Evolutionary conservation across 2,329 filamentous ascomycete species (phyloP), one percentile per base, ranked within the genome.

Genomic region (Colletotrichum tabaci): DNA sequence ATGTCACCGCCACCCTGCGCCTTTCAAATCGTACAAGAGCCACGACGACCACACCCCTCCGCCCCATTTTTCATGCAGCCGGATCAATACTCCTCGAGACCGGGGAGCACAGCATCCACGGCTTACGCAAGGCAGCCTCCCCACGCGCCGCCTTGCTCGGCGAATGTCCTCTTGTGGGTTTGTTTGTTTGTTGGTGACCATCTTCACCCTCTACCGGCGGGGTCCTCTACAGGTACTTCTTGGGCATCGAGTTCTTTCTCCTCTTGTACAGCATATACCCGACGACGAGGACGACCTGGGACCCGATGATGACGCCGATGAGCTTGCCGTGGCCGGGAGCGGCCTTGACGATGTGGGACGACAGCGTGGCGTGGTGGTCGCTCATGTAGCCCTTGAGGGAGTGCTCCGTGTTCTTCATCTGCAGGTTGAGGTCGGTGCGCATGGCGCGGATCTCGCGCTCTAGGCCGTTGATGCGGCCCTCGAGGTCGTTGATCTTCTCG

Each of bases 241-340:
- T 98, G n/a, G 94, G 94, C 81, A 91, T 90, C 74, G 87, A 90
- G 49, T 89, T 87, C 82, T 92, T 90, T 78, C 92, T 91, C 76
- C 91, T 89, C 88, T 97, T 97, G 84, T 98, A 98, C 71, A 91
- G 79, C 47, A 94, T 81, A 79, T 95, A 98, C 1, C 87, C 88
- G 2, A 82, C 90, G 0, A 90, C 89, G 42, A 97, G 84, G 75
- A 94, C 79, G 60, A 93, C 79, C 83, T 98, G 95, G 74, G 94
- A 90, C 21, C 88, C 91, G 67, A 98, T 85, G 70, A 97, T 87
- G 71, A 95, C 84, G 77, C 92, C 87, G 74, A 97, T 88, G 76
- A 91, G 81, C 74, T 80, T 84, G 21, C 83, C 82, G 79, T 90
- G 87, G 40, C 86, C 84, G 0, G 87, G 86, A 30, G 85, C 79